Conservation (phyloP, 306 rosid species). For the Vigna nakashimae region DNA sequence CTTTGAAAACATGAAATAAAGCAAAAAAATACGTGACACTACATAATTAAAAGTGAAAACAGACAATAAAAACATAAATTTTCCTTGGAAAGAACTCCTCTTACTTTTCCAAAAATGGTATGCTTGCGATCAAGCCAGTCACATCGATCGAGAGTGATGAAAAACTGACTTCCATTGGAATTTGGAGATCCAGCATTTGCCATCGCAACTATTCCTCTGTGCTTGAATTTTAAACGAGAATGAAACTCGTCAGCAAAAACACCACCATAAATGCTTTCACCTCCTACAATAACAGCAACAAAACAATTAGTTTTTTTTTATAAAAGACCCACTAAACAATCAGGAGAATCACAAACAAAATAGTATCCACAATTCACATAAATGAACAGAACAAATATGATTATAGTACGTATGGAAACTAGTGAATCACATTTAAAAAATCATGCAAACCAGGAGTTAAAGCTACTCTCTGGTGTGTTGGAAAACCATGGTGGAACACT, state of each 20-base stretch:
- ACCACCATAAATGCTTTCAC: slow-evolving; percentile 85
- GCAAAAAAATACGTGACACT: background rate
- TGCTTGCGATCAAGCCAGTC: slow-evolving; percentile 88
- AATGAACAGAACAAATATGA: background rate
- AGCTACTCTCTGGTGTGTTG: background rate
- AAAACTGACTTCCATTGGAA: slow-evolving; percentile 93
- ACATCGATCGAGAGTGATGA: slow-evolving; percentile 74
- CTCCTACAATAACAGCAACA: slow-evolving; percentile 56
- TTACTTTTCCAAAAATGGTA: slow-evolving; percentile 88
- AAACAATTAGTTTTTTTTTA: background rate
- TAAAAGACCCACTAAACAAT: background rate
- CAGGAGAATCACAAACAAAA: background rate
- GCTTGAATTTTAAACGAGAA: slow-evolving; percentile 90
- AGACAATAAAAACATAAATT: background rate
- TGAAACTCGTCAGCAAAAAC: slow-evolving; percentile 86
- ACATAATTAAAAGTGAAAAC: background rate
- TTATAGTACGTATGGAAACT: background rate
- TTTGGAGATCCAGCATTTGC: slow-evolving; percentile 76
- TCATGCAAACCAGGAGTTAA: background rate
- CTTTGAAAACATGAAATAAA: background rate
- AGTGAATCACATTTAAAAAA: too few relatives aligned
- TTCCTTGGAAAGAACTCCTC: background rate
- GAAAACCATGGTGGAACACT: background rate
- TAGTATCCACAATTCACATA: background rate
- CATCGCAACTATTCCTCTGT: slow-evolving; percentile 89